These are phyloP conservation scores for Solanum paucissectum DNA, from an alignment of 257 asterid genomes.

Conservation along the genomic window DNA sequence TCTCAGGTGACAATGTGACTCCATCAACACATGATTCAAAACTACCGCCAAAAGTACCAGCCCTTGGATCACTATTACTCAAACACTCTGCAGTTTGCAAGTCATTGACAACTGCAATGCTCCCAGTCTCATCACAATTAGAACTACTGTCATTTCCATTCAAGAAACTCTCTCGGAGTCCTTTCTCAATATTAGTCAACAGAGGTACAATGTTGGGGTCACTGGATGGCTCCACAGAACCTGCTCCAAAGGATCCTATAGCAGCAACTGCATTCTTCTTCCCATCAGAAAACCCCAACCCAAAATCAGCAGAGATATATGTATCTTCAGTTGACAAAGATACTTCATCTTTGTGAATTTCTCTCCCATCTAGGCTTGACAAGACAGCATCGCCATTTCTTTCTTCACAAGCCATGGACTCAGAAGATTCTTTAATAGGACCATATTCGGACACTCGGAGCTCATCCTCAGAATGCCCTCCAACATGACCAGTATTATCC, in stretches of 20 bases:
- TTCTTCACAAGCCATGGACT: conserved; percentile 11
- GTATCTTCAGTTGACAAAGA: conserved; percentile 3
- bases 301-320: conserved; percentile 19
- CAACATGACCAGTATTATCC: not conserved
- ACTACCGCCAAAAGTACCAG: conserved; percentile 7
- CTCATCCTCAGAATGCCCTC: conserved; percentile 13
- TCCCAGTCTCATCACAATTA: conserved; percentile 9
- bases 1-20: conserved; percentile 3
- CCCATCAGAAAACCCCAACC: conserved; percentile 10
- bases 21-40: conserved; percentile 8
- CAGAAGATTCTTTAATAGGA: conserved; percentile 8
- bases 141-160: conserved; percentile 1
- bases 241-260: conserved; percentile 17
- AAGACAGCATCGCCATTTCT: conserved; percentile 10
- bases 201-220: conserved; percentile 6
- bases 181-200: not conserved
- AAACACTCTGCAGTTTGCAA: conserved; percentile 11
- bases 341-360: conserved; percentile 6
- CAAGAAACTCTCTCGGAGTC: not conserved
- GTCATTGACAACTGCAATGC: conserved; percentile 7
- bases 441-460: not conserved
- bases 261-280: conserved; percentile 11
- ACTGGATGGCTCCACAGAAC: conserved; percentile 6
- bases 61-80: conserved; percentile 5
- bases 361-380: conserved; percentile 14